phyloP scores from a whole-genome alignment of 2,329 filamentous ascomycete species.

The Monilinia aucupariae region DNA sequence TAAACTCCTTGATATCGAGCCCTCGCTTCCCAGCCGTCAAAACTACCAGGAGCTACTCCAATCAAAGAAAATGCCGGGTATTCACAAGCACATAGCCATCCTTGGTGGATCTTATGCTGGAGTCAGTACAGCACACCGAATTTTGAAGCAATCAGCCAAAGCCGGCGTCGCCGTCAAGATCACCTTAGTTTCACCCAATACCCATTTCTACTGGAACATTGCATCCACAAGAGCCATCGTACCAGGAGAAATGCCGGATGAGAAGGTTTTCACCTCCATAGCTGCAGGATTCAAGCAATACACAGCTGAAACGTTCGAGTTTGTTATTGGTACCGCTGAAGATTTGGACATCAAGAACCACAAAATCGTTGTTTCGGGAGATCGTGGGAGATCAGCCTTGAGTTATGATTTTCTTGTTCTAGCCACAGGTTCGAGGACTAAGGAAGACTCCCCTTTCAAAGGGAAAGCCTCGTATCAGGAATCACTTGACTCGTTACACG shows the following conservation, averaged over 20 bases:
- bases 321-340: slow-evolving; percentile 45
- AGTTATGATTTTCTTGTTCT: slow-evolving; percentile 49
- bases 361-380: slow-evolving; percentile 39
- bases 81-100: slow-evolving; percentile 29
- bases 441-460: slow-evolving; percentile 46
- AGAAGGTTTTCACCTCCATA: slow-evolving; percentile 38
- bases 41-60: background rate
- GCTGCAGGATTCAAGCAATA: slow-evolving; percentile 45
- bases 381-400: slow-evolving; percentile 32
- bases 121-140: slow-evolving; percentile 32
- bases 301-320: slow-evolving; percentile 44
- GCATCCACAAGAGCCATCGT: slow-evolving; percentile 44
- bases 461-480: slow-evolving; percentile 38
- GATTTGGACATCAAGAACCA: slow-evolving; percentile 41
- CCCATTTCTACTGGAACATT: slow-evolving; percentile 46
- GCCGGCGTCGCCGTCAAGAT: slow-evolving; percentile 42
- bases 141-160: slow-evolving; percentile 30
- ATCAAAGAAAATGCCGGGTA: background rate
- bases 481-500: slow-evolving; percentile 22
- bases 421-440: slow-evolving; percentile 46
- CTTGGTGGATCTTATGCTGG: slow-evolving; percentile 34
- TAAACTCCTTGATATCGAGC: background rate
- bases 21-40: background rate
- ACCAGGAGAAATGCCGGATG: slow-evolving; percentile 40
- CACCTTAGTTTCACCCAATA: slow-evolving; percentile 47